These are phyloP conservation scores for Mikania micrantha DNA, from an alignment of 129 eudicot species.

Conservation along the genomic window DNA sequence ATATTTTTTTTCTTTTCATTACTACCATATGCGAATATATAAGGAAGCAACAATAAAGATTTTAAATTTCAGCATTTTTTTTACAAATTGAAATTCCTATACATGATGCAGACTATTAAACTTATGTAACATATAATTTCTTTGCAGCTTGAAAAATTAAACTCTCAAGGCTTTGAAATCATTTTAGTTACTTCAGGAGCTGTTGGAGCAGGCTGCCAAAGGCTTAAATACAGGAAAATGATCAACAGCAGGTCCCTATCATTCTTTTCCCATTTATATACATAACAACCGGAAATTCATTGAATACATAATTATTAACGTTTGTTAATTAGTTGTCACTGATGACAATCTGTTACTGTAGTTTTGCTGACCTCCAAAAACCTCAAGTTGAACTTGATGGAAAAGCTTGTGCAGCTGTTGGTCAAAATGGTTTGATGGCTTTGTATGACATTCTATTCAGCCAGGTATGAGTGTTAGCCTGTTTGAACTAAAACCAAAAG, in stretches of 20 bases:
- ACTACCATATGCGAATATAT: background rate
- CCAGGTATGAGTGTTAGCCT: slow-evolving; percentile 43
- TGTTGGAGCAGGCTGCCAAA: slow-evolving; percentile 82
- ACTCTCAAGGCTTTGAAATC: slow-evolving; percentile 59
- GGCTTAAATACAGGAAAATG: slow-evolving; percentile 67
- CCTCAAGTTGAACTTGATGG: slow-evolving; percentile 38
- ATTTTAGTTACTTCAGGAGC: slow-evolving; percentile 90
- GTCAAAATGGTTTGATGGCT: no score
- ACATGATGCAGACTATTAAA: background rate
- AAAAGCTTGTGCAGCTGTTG: no score
- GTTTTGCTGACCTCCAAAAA: slow-evolving; percentile 91
- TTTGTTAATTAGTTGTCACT: background rate
- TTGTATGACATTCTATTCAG: slow-evolving; percentile 34
- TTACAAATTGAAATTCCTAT: background rate
- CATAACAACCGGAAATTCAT: background rate
- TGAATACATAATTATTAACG: background rate
- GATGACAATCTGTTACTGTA: slow-evolving; percentile 22
- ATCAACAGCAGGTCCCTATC: slow-evolving; percentile 66
- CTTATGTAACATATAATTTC: slow-evolving; percentile 1
- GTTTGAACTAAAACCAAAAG: background rate
- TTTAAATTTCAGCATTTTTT: background rate
- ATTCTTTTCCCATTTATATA: background rate
- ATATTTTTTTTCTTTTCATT: background rate
- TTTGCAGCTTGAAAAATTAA: slow-evolving; percentile 67
- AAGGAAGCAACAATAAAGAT: slow-evolving; percentile 1